Base-by-base conservation (phyloP, 305 asterid genomes). In the Fraxinus angustifolia region DNA sequence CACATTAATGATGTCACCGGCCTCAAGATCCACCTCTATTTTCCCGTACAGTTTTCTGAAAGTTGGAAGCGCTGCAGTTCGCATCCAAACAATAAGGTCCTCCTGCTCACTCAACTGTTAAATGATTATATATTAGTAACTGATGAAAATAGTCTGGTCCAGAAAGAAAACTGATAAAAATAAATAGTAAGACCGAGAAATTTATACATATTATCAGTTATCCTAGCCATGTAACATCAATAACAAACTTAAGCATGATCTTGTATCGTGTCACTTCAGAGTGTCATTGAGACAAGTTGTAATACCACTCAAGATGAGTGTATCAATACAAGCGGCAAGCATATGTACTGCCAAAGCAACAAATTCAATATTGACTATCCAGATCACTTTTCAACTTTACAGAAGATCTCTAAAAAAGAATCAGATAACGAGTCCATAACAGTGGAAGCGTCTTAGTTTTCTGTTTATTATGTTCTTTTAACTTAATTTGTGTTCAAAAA, bases 21-120 rank as follows among this genome's bases (percentile, higher is more conserved):
- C 79, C 68, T 87, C 84, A 19, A 92, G 90, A 76, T 92, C 97
- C 33, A 82, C 85, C 74, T 92, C 93, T 19, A 92, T 92, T 79
- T 87, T 90, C n/a, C 97, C 97, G 28, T 90, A 91, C 71, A 92
- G 79, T 84, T 91, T 92, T 60, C 95, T 87, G 82, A 92, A 92
- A 33, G 81, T 86, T 36, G 97, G 94, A 28, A 92, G 84, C n/a
- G 97, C 94, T 8, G 97, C 97, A 68, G 92, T 87, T 82, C 97
- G 85, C 95, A 92, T 92, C 97, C 97, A 92, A 68, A 92, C 96
- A 76, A 90, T 90, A 70, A 91, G 91, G 45, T 91, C 86, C 84
- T 92, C 95, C 82, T 91, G 97, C 78, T 90, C 85, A 73, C 83
- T 90, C 87, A 92, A 83, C 87, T 90, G 84, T 86, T n/a, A n/a